Percentiles rank a stretch among this genome's conserved stretches.
Evolutionary conservation across 2,329 filamentous ascomycete species (phyloP).

Genomic region (Cytospora leucostoma): DNA sequence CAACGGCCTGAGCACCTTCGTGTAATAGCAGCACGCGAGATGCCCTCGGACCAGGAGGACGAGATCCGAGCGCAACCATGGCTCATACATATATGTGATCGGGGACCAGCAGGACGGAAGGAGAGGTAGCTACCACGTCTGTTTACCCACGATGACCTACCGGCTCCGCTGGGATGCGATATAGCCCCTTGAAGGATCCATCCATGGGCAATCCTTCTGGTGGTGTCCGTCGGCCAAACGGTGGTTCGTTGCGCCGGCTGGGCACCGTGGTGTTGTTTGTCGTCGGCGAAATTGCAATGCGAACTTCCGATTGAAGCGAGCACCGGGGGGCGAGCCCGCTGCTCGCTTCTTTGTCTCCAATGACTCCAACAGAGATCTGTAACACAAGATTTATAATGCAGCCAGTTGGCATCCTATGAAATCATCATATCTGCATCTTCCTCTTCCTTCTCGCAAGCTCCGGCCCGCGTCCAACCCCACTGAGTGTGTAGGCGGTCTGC

Average conservation of each 20-base stretch:
- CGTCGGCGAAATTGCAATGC: slow-evolving; percentile 17
- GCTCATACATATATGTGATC: not conserved
- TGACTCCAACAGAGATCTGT: not conserved
- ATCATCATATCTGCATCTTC: too few relatives aligned
- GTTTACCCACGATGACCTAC: not conserved
- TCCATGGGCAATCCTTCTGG: not conserved
- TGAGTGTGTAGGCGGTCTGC: too few relatives aligned
- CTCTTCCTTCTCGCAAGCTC: too few relatives aligned
- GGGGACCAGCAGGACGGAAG: not conserved
- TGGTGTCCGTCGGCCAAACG: not conserved
- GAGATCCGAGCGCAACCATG: not conserved
- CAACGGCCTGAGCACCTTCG: not conserved
- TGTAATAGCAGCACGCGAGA: not conserved
- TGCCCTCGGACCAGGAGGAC: not conserved
- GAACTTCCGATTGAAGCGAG: slow-evolving; percentile 4
- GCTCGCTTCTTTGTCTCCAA: not conserved
- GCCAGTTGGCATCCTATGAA: too few relatives aligned
- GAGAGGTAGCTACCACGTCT: not conserved
- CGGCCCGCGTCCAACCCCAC: too few relatives aligned
- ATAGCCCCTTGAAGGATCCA: not conserved
- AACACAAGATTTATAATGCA: too few relatives aligned
- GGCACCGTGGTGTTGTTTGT: too few relatives aligned
- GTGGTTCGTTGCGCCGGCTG: not conserved
- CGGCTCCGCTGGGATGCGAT: not conserved
- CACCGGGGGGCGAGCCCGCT: too few relatives aligned